phyloP scores from a whole-genome alignment of 495 filamentous ascomycete species.

The Aspergillus steynii region DNA sequence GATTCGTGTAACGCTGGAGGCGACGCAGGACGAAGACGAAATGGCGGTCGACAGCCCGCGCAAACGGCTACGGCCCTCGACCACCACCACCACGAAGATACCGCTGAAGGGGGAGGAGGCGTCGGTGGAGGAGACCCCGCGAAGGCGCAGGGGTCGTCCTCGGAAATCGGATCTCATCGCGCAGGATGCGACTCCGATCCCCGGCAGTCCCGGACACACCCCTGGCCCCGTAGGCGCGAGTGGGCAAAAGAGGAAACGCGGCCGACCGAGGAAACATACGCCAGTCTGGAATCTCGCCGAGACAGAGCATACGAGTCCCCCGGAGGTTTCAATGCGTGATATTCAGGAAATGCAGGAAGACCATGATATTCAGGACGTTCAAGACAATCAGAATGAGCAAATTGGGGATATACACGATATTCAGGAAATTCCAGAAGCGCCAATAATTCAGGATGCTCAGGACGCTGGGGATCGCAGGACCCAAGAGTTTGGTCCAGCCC shows the following conservation, averaged over 20 bases:
- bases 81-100: constrained; percentile 51
- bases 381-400: not conserved
- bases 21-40: constrained; percentile 51
- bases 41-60: constrained; percentile 32
- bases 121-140: constrained; percentile 34
- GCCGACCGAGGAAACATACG: constrained; percentile 41
- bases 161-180: constrained; percentile 41
- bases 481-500: constrained; percentile 1
- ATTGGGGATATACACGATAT: not conserved
- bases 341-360: not conserved
- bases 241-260: constrained; percentile 36
- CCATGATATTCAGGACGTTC: not conserved
- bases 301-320: not conserved
- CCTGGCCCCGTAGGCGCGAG: constrained; percentile 21
- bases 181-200: constrained; percentile 35
- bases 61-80: constrained; percentile 40
- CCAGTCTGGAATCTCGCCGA: constrained; percentile 22
- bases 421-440: not conserved
- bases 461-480: not conserved
- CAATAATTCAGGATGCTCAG: not conserved
- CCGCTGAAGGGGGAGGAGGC: constrained; percentile 53
- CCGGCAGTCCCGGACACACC: constrained; percentile 40
- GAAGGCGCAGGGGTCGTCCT: constrained; percentile 45
- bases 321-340: not conserved
- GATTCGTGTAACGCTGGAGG: constrained; percentile 59